These are phyloP conservation scores for Penicillium pancosmium DNA, from an alignment of 495 filamentous ascomycete genomes.

Conservation along the genomic window DNA sequence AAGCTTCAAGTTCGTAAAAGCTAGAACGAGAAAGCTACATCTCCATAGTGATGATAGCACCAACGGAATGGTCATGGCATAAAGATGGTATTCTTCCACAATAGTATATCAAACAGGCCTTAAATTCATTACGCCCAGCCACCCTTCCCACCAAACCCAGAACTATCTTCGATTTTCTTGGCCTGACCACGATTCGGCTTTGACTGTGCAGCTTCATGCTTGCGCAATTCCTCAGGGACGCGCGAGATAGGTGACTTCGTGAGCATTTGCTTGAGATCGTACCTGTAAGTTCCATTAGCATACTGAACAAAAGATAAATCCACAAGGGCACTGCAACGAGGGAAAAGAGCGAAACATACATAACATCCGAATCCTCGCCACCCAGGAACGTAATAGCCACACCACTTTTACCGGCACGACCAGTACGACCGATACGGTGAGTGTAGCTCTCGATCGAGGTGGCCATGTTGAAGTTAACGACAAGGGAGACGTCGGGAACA, in stretches of 20 bases:
- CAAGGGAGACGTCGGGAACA: constrained; percentile 89
- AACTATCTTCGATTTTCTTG: constrained; percentile 66
- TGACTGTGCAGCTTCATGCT: constrained; percentile 93
- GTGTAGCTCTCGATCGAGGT: constrained; percentile 93
- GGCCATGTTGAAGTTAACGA: constrained; percentile 99
- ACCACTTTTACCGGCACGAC: constrained; percentile 97
- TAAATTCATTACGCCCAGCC: constrained; percentile 40
- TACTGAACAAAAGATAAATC: not conserved
- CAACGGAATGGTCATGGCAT: not conserved
- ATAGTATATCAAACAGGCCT: not conserved
- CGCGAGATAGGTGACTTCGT: constrained; percentile 87
- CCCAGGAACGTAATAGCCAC: constrained; percentile 96
- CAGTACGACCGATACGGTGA: constrained; percentile 96
- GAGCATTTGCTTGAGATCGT: constrained; percentile 93
- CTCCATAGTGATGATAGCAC: too few relatives aligned
- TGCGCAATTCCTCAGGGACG: constrained; percentile 89
- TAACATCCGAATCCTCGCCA: constrained; percentile 85
- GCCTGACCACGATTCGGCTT: constrained; percentile 62
- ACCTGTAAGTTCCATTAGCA: constrained; percentile 42
- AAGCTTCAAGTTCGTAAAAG: too few relatives aligned
- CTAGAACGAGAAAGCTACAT: too few relatives aligned
- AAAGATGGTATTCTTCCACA: not conserved
- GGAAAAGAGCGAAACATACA: constrained; percentile 60
- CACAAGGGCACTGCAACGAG: not conserved
- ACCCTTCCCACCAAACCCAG: constrained; percentile 62